Evolutionary conservation across 2,329 filamentous ascomycete genomes (phyloP).

Genomic region (Ophiobolus disseminans): DNA sequence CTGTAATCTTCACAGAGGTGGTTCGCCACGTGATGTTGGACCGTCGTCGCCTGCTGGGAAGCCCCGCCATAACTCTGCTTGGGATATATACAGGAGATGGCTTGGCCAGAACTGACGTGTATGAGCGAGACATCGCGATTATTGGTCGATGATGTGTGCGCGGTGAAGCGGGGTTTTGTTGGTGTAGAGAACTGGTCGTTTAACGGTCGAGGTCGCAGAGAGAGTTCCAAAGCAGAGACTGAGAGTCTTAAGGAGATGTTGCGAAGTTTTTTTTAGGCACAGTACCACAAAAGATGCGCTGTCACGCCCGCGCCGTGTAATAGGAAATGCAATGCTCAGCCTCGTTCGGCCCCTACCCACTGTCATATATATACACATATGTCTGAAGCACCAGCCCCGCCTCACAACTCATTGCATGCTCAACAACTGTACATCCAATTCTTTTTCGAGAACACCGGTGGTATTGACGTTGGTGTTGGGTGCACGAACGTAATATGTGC

Average conservation of each 20-base stretch:
- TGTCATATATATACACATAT: conserved; percentile 2
- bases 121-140: neutral
- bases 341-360: neutral
- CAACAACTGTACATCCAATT: neutral
- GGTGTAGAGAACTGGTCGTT: neutral
- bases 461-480: neutral
- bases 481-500: too few species aligned
- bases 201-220: neutral
- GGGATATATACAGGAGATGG: neutral
- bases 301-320: neutral
- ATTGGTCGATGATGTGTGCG: neutral
- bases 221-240: neutral
- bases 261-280: neutral
- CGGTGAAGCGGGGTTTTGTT: neutral
- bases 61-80: neutral
- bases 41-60: neutral
- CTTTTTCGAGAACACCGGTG: neutral
- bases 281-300: neutral
- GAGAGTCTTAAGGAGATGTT: neutral
- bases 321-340: neutral
- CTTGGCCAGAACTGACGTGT: neutral
- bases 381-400: neutral
- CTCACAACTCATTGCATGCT: neutral
- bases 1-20: too few species aligned
- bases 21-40: neutral